Conservation (phyloP, 1,284 basidiomycete species). For the Xerocomus nothofagi region DNA sequence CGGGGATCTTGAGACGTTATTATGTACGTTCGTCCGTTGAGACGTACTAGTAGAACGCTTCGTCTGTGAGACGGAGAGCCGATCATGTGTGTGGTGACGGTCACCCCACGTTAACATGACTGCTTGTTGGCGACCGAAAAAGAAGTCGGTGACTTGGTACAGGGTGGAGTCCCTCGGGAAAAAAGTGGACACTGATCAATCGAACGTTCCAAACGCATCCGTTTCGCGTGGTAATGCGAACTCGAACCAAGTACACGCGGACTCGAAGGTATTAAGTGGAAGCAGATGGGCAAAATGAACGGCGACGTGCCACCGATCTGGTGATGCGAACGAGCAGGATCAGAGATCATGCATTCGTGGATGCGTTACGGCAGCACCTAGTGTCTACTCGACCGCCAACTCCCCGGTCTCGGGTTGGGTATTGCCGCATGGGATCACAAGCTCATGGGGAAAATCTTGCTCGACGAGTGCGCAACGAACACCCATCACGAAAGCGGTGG, state of each 20-base stretch:
- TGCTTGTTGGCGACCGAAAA: background rate
- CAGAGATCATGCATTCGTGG: too few relatives aligned
- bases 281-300: conserved; percentile 12
- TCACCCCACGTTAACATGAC: background rate
- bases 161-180: background rate
- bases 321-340: conserved; percentile 3
- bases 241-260: background rate
- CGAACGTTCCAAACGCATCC: background rate
- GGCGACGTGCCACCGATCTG: conserved; percentile 15
- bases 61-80: background rate
- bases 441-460: background rate
- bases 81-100: too few relatives aligned
- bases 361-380: conserved; percentile 7
- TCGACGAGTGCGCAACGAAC: background rate
- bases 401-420: conserved; percentile 1
- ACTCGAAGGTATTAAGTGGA: conserved; percentile 8
- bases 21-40: conserved; percentile 18
- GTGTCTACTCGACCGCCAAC: background rate
- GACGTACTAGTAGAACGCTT: background rate
- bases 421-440: background rate
- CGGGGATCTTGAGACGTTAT: conserved; percentile 21
- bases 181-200: background rate
- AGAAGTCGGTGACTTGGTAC: too few relatives aligned
- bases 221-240: background rate
- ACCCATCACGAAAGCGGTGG: background rate